Evolutionary conservation across 2,329 filamentous ascomycete genomes (phyloP).

Genomic region (Trichoderma atrobrunneum): DNA sequence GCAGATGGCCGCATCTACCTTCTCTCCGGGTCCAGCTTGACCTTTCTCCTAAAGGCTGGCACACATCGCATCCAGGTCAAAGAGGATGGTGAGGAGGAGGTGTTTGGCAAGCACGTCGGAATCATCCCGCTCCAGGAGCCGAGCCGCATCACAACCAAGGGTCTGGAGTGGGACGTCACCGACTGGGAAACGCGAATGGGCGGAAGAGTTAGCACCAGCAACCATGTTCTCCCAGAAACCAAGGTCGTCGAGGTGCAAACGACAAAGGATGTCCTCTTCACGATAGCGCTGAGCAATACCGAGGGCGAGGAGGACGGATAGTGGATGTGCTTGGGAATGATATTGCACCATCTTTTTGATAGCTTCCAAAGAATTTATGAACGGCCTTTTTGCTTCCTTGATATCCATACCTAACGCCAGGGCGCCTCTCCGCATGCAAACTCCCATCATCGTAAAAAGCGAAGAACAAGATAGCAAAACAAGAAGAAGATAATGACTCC

Average conservation of each 20-base stretch:
- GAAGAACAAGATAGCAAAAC: slow-evolving; percentile 89
- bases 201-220: slow-evolving; percentile 73
- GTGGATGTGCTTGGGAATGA: not conserved
- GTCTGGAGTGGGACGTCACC: slow-evolving; percentile 86
- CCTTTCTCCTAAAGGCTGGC: slow-evolving; percentile 72
- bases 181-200: slow-evolving; percentile 78
- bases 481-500: slow-evolving; percentile 82
- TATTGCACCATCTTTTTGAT: slow-evolving; percentile 1
- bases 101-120: slow-evolving; percentile 77
- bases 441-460: slow-evolving; percentile 62
- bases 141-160: slow-evolving; percentile 72
- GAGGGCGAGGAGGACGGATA: slow-evolving; percentile 36
- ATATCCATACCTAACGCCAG: slow-evolving; percentile 14
- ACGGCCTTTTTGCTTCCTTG: slow-evolving; percentile 10
- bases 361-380: slow-evolving; percentile 1
- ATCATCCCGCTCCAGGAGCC: slow-evolving; percentile 82
- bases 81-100: slow-evolving; percentile 42
- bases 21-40: slow-evolving; percentile 75
- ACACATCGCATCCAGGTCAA: slow-evolving; percentile 66
- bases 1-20: slow-evolving; percentile 66
- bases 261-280: slow-evolving; percentile 67
- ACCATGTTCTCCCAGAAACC: slow-evolving; percentile 62
- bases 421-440: slow-evolving; percentile 20
- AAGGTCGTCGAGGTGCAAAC: slow-evolving; percentile 62
- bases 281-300: slow-evolving; percentile 57